Evolutionary conservation across 768 basidiomycete genomes (phyloP), one percentile per base, ranked within the genome.

Genomic region (Boletus speciosus): DNA sequence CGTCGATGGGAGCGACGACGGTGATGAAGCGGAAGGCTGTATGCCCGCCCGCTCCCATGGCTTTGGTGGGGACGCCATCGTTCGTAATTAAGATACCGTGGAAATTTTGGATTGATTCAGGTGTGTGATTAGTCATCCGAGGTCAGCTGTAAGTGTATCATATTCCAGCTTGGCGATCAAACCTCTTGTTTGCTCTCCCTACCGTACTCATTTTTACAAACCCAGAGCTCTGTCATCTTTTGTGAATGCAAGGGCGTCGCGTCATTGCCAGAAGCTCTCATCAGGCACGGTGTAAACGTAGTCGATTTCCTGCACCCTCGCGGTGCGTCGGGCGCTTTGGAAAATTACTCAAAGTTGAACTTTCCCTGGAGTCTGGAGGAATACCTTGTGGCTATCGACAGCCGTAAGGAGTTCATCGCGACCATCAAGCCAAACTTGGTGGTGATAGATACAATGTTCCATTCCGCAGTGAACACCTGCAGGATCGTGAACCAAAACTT

Each of bases 21-120:
- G 37, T 15, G 67, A 51, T 19, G 66, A 60, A 12, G 73, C 36
- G 29, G 74, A 25, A 48, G 72, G 36, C 29, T 74, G 71, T 37
- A 70, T 63, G 43, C 74, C 72, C 8, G 81, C 79, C 40, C 84
- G 81, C 70, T 94, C 92, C 92, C 91, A 94, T 60, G 91, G 92
- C 69, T 93, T 93, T 67, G 90, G 91, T 45, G 91, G 91, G 21
- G 90, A 90, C 36, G 80, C 83, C 90, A 92, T 91, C 39, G 68
- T 61, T 62, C 21, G 21, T 16, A 35, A 47, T n/a, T 5, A 41
- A 42, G 51, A 25, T 25, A 37, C 23, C 56, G 66, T 66, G 66
- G 35, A 59, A 67, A 65, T 51, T 37, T 50, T 7, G 16, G 25
- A 25, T 25, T 25, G 4, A 27, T 27, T 29, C 25, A 25, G 4